Base-by-base conservation (phyloP, 108 stramenopile genomes). In the Pelagomonas calceolata region DNA sequence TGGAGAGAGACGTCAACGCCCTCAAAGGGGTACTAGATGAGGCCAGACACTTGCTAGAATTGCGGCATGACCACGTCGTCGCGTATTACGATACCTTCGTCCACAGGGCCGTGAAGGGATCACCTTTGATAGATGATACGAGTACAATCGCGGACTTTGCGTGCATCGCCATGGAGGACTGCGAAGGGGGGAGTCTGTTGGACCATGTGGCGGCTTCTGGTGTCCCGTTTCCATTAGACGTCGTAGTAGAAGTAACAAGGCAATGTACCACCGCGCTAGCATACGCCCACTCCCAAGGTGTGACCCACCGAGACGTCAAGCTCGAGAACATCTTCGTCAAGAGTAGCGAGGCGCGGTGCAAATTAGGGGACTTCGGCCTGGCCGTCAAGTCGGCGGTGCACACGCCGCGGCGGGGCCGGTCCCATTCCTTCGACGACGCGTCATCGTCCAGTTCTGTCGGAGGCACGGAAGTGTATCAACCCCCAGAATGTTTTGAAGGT, bases 161-260 rank as follows among this genome's bases (percentile, higher is more conserved):
- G 31, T 65, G 65, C 65, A 31, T 65, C 65, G 65, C 33, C 65
- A 65, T 65, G 65, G 65, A 65, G 31, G 31, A 65, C 65, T 65
- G 65, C 65, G 31, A 0, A 31, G 65, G 65, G 32, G 65, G 65
- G 0, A 65, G 31, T 32, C 29, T 65, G 1, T 32, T 65, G 31
- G 65, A 65, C 26, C 65, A 65, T 32, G 33, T 65, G 32, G 33
- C 32, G 32, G n/a, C n/a, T n/a, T 10, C 12, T 32, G 65, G 65
- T 32, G 65, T 65, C 7, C 31, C 65, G 14, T 33, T 65, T 16
- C 65, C 65, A 0, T 30, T 65, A 14, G 15, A 7, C 65, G 65
- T 30, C 32, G 32, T 65, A 12, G 31, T 65, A 31, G 33, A 12
- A 4, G 65, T 33, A 31, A 65, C 65, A 4, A 7, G 31, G 15